These are phyloP conservation scores for Bassia scoparia DNA, from an alignment of 148 eudicot genomes.

Conservation along the genomic window DNA sequence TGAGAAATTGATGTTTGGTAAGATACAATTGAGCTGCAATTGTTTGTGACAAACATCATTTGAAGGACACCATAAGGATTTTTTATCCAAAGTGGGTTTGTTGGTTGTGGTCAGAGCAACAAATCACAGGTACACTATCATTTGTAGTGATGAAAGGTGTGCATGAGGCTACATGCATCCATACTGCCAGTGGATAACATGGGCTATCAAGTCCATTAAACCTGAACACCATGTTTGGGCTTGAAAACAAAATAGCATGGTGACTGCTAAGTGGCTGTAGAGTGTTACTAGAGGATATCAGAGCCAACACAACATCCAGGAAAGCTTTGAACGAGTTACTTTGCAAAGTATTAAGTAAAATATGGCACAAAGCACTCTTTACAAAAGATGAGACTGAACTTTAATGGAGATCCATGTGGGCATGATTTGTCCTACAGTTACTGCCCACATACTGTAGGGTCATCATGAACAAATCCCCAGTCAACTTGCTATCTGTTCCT, in stretches of 20 bases:
- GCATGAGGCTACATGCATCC: neutral
- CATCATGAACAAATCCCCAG: neutral
- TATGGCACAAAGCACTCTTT: neutral
- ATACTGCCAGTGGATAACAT: neutral
- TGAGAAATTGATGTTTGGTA: too few species aligned
- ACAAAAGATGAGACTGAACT: neutral
- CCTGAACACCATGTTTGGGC: neutral
- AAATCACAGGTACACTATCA: too few species aligned
- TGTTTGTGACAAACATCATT: too few species aligned
- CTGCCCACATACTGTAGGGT: neutral
- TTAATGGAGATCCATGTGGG: neutral
- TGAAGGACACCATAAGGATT: too few species aligned
- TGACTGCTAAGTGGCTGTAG: neutral
- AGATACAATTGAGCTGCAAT: too few species aligned
- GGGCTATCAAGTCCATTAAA: neutral
- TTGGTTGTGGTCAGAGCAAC: too few species aligned
- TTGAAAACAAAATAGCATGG: neutral
- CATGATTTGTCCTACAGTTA: neutral
- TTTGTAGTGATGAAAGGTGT: neutral
- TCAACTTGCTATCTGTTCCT: neutral
- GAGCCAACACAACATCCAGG: neutral
- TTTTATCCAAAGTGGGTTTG: too few species aligned
- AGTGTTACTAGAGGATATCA: neutral
- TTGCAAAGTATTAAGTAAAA: neutral
- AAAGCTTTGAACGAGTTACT: neutral